Conservation (phyloP, 1,284 basidiomycete species). For the Cutaneotrichosporon arboriforme region DNA sequence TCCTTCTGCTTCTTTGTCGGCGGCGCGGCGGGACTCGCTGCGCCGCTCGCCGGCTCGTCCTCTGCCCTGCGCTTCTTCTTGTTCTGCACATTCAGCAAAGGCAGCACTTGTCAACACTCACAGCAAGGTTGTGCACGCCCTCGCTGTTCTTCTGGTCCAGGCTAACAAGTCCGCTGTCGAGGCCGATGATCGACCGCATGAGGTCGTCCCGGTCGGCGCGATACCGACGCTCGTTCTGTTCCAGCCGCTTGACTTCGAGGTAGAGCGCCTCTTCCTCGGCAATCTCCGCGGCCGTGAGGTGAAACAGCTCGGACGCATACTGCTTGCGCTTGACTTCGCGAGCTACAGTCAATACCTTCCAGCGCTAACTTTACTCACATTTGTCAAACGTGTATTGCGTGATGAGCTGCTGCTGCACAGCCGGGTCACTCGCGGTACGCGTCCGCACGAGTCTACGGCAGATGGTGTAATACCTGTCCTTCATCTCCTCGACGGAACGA, state of each 20-base stretch:
- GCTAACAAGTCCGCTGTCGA: conserved; percentile 75
- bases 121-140: conserved; percentile 44
- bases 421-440: conserved; percentile 71
- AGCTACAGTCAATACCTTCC: conserved; percentile 51
- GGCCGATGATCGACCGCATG: conserved; percentile 71
- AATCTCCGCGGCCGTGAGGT: conserved; percentile 79
- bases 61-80: conserved; percentile 46
- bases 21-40: conserved; percentile 20
- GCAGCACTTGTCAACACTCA: background rate
- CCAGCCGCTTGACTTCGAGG: conserved; percentile 86
- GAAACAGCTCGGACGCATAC: conserved; percentile 78
- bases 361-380: conserved; percentile 51
- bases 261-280: conserved; percentile 95
- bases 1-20: conserved; percentile 38
- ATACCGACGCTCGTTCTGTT: conserved; percentile 86
- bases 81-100: conserved; percentile 21
- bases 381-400: conserved; percentile 76
- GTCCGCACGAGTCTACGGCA: conserved; percentile 82
- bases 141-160: conserved; percentile 42
- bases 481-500: conserved; percentile 80
- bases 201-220: conserved; percentile 86
- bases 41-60: conserved; percentile 22
- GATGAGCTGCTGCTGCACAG: conserved; percentile 62
- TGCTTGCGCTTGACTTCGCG: conserved; percentile 85
- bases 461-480: conserved; percentile 89